A percentile compares a stretch with the other conserved stretches of the same genome.
Conservation (phyloP, 2,329 filamentous ascomycete species). For the Ascochyta lentis region DNA sequence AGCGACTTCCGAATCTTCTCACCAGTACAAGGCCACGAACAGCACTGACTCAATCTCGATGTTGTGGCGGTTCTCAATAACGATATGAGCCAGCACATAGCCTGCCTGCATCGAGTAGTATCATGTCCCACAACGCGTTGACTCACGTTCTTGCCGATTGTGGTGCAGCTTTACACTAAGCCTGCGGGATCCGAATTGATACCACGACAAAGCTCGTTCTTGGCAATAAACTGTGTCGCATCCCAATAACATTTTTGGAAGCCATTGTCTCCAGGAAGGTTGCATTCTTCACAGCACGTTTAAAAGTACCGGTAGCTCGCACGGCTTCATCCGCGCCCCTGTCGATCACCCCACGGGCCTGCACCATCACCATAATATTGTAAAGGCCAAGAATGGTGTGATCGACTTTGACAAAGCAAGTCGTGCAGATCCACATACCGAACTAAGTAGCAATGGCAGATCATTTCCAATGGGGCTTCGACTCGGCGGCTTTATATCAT, state of each 20-base stretch:
- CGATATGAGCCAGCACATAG: not conserved
- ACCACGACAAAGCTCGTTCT: not conserved
- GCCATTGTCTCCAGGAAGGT: not conserved
- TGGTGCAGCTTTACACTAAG: not conserved
- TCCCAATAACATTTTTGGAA: not conserved
- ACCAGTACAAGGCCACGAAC: too few relatives aligned
- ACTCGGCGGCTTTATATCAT: not conserved
- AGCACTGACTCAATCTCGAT: too few relatives aligned
- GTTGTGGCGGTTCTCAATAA: too few relatives aligned
- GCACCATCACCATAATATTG: constrained; percentile 1
- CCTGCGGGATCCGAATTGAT: not conserved
- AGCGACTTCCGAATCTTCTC: too few relatives aligned
- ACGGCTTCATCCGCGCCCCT: constrained; percentile 13
- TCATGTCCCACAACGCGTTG: not conserved
- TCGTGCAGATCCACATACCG: constrained; percentile 7
- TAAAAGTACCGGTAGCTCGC: not conserved
- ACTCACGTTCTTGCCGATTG: not conserved
- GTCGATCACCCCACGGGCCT: constrained; percentile 12
- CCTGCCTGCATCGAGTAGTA: not conserved
- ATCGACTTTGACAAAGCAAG: not conserved
- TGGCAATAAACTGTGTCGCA: not conserved
- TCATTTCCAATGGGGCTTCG: not conserved
- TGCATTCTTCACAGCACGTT: not conserved
- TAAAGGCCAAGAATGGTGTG: not conserved
- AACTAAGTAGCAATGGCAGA: not conserved